Evolutionary conservation across 768 basidiomycete genomes (phyloP).

Genomic region (Suillus weaverae): DNA sequence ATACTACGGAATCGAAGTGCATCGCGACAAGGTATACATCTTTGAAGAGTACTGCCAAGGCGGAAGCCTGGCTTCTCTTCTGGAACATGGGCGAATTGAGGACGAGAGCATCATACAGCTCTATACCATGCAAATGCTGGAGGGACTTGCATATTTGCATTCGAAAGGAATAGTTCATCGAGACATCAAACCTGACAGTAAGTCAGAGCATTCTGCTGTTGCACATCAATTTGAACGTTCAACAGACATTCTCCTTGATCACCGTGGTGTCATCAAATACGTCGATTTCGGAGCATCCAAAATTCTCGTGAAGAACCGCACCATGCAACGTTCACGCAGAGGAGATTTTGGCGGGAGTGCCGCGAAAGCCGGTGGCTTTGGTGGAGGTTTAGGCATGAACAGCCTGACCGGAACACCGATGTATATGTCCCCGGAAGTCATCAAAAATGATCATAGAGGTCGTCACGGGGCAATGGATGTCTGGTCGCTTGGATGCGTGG

Average conservation of each 20-base stretch:
- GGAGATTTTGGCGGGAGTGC: constrained; percentile 41
- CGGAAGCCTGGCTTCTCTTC: constrained; percentile 82
- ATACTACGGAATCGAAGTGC: constrained; percentile 98
- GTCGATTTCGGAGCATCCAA: constrained; percentile 99
- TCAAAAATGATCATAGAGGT: constrained; percentile 89
- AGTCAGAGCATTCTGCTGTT: constrained; percentile 34
- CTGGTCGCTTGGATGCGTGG: constrained; percentile 97
- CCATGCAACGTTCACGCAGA: constrained; percentile 72
- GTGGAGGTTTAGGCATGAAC: constrained; percentile 57
- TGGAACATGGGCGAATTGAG: constrained; percentile 94
- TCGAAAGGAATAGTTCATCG: constrained; percentile 91
- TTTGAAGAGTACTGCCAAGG: constrained; percentile 99
- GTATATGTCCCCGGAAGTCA: constrained; percentile 99
- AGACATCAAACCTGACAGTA: constrained; percentile 98
- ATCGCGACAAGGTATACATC: constrained; percentile 97
- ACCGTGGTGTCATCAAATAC: constrained; percentile 90
- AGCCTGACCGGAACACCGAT: constrained; percentile 96
- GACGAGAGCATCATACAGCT: constrained; percentile 95
- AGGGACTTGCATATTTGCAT: constrained; percentile 92
- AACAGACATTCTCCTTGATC: constrained; percentile 90
- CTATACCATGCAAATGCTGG: constrained; percentile 96
- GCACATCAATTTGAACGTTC: constrained; percentile 13
- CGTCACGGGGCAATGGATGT: constrained; percentile 96
- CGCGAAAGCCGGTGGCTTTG: constrained; percentile 35
- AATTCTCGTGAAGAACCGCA: constrained; percentile 87